A percentile compares a stretch with the other conserved stretches of the same genome.
phyloP scores from a whole-genome alignment of 169 alveolate species.

The Plasmodium falciparum region DNA sequence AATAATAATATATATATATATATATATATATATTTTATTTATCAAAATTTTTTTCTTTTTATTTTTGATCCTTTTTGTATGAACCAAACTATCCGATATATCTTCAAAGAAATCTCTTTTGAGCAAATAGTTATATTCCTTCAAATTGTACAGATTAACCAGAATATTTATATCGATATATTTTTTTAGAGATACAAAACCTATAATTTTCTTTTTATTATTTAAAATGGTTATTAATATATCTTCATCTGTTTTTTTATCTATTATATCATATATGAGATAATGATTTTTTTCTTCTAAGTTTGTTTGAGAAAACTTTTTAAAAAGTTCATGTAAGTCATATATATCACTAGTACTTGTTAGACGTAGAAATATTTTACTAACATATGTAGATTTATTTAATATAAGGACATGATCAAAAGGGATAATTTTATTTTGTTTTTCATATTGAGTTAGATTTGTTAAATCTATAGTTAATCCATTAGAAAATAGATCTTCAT shows the following conservation, averaged over 20 bases:
- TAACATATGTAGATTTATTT: constrained; percentile 30
- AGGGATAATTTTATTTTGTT: not conserved
- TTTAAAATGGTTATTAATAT: constrained; percentile 37
- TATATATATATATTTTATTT: not conserved
- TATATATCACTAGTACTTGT: constrained; percentile 52
- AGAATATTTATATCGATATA: constrained; percentile 54
- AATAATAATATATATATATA: not conserved
- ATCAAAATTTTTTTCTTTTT: not conserved
- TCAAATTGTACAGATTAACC: constrained; percentile 40
- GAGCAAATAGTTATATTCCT: constrained; percentile 33
- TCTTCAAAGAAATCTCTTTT: constrained; percentile 11
- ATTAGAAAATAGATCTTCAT: constrained; percentile 2
- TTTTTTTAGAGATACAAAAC: constrained; percentile 46
- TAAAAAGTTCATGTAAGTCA: constrained; percentile 59
- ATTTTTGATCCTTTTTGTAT: not conserved
- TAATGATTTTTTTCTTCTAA: constrained; percentile 17
- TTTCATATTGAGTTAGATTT: not conserved
- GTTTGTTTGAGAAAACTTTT: constrained; percentile 9
- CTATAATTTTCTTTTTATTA: constrained; percentile 49
- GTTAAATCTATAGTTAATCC: constrained; percentile 34
- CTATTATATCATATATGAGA: constrained; percentile 49
- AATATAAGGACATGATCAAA: constrained; percentile 16
- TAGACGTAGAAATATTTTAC: constrained; percentile 17
- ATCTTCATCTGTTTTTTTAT: constrained; percentile 42
- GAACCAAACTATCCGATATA: constrained; percentile 8